Evolutionary conservation across 2,329 filamentous ascomycete genomes (phyloP), one percentile per base, ranked within the genome.

Genomic region (Colletotrichum acutatum): DNA sequence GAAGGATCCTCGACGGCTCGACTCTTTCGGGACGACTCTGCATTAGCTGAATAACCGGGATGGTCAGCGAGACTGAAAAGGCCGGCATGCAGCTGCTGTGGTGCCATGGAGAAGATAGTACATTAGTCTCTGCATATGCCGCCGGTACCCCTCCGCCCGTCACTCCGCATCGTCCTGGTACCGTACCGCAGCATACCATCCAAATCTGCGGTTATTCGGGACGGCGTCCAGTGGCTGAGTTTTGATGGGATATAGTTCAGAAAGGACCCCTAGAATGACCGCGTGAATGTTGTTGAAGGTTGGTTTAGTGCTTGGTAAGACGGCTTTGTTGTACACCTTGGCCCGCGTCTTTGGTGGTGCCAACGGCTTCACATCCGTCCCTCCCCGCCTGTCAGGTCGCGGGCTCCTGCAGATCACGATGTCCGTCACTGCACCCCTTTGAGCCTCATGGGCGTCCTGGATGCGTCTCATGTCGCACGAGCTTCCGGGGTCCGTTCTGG

Each of bases 351-450:
- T 54, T n/a, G 52, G 34, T 49, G 37, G 34, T 34, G 56, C 22
- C 34, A 70, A 52, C 66, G 71, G 71, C 60, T 70, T 71, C 61
- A 46, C 46, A 52, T 22, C 71, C 61, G 66, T n/a, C 34, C 24
- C 61, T 62, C 67, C 71, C 60, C 71, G 71, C 66, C 67, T 73
- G 61, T 52, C 71, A 69, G 60, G 60, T 46, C 54, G 42, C 70
- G 42, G 66, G 56, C 70, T 65, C 66, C 66, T 70, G 70, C 61
- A 73, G 56, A 73, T 65, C 60, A 24, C 34, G 22, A 61, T 61
- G 61, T 22, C 46, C 56, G 58, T 70, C 56, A 60, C 49, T 62
- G 46, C 60, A 57, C 56, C 24, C 54, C 71, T 60, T 72, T 73
- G 66, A 73, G 71, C 71, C 71, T 73, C 66, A 71, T 61, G 56